Percentiles rank a stretch among this genome's conserved stretches.
Evolutionary conservation across 1,284 basidiomycete species (phyloP).

Genomic region (Mycosarcoma mackinlayi): DNA sequence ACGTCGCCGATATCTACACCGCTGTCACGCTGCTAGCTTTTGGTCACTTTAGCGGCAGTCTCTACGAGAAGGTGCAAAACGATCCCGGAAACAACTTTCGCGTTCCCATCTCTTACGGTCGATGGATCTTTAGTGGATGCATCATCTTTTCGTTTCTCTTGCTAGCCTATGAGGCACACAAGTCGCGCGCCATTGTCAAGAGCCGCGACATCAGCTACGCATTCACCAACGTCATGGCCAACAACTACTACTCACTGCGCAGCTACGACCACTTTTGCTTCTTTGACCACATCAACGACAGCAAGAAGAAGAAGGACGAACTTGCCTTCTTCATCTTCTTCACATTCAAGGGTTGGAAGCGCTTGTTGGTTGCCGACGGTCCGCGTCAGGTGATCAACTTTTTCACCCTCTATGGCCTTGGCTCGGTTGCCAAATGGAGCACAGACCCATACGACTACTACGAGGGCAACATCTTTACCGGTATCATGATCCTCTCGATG

Average conservation of each 20-base stretch:
- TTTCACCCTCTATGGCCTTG: conserved; percentile 90
- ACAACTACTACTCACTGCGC: conserved; percentile 76
- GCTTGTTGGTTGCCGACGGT: conserved; percentile 90
- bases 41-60: conserved; percentile 84
- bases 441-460: conserved; percentile 76
- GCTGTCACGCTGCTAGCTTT: conserved; percentile 96
- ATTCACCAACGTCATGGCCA: conserved; percentile 85
- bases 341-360: conserved; percentile 98
- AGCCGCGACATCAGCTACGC: conserved; percentile 87
- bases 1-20: conserved; percentile 96
- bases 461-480: conserved; percentile 76
- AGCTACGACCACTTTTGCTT: conserved; percentile 98
- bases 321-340: conserved; percentile 99
- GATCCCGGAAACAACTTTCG: conserved; percentile 78
- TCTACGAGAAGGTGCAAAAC: conserved; percentile 77
- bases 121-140: conserved; percentile 97
- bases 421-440: conserved; percentile 78
- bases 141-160: conserved; percentile 97
- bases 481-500: conserved; percentile 85
- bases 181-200: conserved; percentile 89
- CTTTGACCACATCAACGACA: conserved; percentile 94
- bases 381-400: conserved; percentile 97
- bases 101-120: conserved; percentile 87
- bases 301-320: conserved; percentile 94
- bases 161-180: conserved; percentile 89